phyloP scores from a whole-genome alignment of 1,139 yeast species.

The Nadsonia starkeyi-henricii region DNA sequence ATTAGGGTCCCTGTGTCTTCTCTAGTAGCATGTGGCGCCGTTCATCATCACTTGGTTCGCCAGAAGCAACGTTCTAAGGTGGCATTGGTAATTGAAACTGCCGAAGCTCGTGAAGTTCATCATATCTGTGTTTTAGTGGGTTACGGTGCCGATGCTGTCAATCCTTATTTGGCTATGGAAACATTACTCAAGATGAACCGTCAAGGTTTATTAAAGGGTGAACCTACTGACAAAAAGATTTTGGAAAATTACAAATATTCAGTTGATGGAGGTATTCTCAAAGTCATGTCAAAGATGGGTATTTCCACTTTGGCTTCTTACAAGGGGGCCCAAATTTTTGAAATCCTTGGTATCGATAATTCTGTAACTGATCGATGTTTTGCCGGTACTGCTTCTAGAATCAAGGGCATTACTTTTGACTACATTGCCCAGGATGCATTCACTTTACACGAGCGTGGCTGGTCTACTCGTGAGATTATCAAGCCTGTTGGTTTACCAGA shows the following conservation, averaged over 20 bases:
- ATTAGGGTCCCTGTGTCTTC: slow-evolving; percentile 72
- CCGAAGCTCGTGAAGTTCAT: slow-evolving; percentile 95
- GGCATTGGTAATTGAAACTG: slow-evolving; percentile 82
- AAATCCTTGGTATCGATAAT: slow-evolving; percentile 90
- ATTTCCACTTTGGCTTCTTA: slow-evolving; percentile 93
- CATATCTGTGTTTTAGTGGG: slow-evolving; percentile 91
- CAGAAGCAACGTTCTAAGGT: slow-evolving; percentile 94
- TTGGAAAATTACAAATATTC: slow-evolving; percentile 69
- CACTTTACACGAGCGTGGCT: slow-evolving; percentile 85
- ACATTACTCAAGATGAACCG: slow-evolving; percentile 72
- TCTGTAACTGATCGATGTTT: slow-evolving; percentile 92
- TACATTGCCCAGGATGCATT: slow-evolving; percentile 94
- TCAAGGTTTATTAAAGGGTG: slow-evolving; percentile 56
- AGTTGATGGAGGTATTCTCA: slow-evolving; percentile 78
- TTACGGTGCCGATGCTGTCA: slow-evolving; percentile 93
- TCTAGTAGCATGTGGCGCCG: slow-evolving; percentile 92
- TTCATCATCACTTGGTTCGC: slow-evolving; percentile 90
- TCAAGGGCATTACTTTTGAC: slow-evolving; percentile 89
- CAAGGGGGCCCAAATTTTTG: slow-evolving; percentile 97
- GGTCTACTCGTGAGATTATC: slow-evolving; percentile 60
- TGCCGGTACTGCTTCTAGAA: slow-evolving; percentile 95
- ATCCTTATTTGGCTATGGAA: slow-evolving; percentile 89
- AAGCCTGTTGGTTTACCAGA: slow-evolving; percentile 73
- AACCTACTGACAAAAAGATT: slow-evolving; percentile 43
- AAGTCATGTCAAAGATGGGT: slow-evolving; percentile 99